A percentile compares a stretch with the other conserved stretches of the same genome.
Conservation (phyloP, 352 stramenopile species). For the Phytopythium vexans region DNA sequence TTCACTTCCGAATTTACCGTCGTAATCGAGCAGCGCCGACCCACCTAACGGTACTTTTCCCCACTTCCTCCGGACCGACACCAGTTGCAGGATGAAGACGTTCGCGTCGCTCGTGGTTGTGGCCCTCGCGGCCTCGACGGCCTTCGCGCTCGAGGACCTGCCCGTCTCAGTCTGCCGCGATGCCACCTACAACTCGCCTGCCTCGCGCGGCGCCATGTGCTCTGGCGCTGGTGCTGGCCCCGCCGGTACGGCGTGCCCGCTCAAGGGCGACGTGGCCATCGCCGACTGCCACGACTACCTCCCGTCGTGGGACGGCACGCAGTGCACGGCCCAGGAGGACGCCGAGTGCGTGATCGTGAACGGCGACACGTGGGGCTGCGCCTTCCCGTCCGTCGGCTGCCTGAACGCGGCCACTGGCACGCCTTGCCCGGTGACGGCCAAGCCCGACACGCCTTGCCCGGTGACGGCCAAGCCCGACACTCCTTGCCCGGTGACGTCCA, state of each 20-base stretch:
- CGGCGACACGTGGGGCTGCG: conserved; percentile 33
- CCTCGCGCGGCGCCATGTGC: conserved; percentile 25
- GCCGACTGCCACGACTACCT: conserved; percentile 34
- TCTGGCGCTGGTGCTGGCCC: conserved; percentile 20
- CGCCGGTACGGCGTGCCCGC: conserved; percentile 24
- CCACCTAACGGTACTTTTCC: conserved; percentile 1
- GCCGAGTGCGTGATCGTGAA: conserved; percentile 27
- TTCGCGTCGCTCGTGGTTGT: conserved; percentile 25
- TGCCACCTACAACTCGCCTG: conserved; percentile 30
- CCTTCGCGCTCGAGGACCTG: conserved; percentile 20
- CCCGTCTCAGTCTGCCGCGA: conserved; percentile 36
- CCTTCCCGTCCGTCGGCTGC: conserved; percentile 28
- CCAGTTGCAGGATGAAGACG: conserved; percentile 32
- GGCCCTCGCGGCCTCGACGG: conserved; percentile 23
- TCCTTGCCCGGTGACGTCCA: conserved; percentile 2
- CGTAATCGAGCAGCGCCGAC: conserved; percentile 18
- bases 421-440: conserved; percentile 2
- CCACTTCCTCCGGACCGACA: conserved; percentile 19
- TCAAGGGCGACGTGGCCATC: conserved; percentile 17
- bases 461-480: conserved; percentile 11
- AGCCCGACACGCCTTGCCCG: conserved; percentile 6
- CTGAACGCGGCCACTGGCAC: conserved; percentile 11
- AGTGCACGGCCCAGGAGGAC: conserved; percentile 32
- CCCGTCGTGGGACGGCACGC: conserved; percentile 14
- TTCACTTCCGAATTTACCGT: conserved; percentile 36